Percentiles rank a stretch among this genome's conserved stretches.
phyloP scores from a whole-genome alignment of 257 asterid species.

The Nicotiana tabacum region DNA sequence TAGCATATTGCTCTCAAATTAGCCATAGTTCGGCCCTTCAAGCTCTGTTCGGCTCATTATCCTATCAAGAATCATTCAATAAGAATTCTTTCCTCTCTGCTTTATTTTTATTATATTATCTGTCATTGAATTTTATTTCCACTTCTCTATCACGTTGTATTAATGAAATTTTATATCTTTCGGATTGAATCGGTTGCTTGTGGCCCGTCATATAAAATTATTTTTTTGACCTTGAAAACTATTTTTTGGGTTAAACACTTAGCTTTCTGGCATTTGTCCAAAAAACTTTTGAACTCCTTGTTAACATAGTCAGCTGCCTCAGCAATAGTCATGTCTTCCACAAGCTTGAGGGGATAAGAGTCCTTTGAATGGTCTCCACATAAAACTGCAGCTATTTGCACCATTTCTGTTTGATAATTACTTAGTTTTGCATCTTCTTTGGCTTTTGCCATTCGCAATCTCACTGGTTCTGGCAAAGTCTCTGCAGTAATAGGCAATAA shows the following conservation, averaged over 20 bases:
- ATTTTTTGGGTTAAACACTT: neutral
- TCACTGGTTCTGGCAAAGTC: conserved; percentile 31
- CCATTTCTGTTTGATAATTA: conserved; percentile 42
- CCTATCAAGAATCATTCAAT: too few species aligned
- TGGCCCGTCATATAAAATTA: too few species aligned
- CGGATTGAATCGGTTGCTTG: too few species aligned
- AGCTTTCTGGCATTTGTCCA: conserved; percentile 39
- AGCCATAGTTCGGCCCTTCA: too few species aligned
- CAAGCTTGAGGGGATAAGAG: conserved; percentile 22
- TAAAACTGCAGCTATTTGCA: conserved; percentile 40
- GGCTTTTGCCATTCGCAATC: conserved; percentile 16
- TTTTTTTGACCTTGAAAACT: too few species aligned
- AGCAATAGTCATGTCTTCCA: conserved; percentile 42
- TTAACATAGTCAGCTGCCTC: conserved; percentile 41
- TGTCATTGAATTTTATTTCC: too few species aligned
- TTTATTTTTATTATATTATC: too few species aligned
- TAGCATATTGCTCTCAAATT: too few species aligned
- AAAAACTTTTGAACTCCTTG: conserved; percentile 39
- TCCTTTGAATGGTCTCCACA: conserved; percentile 39
- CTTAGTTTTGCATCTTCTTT: conserved; percentile 32
- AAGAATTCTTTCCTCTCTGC: too few species aligned
- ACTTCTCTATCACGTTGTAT: too few species aligned
- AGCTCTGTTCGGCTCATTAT: too few species aligned
- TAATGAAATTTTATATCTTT: too few species aligned
- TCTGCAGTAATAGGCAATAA: conserved; percentile 10